Base-by-base conservation (phyloP, 345 rosid species). In the Gossypium raimondii region DNA sequence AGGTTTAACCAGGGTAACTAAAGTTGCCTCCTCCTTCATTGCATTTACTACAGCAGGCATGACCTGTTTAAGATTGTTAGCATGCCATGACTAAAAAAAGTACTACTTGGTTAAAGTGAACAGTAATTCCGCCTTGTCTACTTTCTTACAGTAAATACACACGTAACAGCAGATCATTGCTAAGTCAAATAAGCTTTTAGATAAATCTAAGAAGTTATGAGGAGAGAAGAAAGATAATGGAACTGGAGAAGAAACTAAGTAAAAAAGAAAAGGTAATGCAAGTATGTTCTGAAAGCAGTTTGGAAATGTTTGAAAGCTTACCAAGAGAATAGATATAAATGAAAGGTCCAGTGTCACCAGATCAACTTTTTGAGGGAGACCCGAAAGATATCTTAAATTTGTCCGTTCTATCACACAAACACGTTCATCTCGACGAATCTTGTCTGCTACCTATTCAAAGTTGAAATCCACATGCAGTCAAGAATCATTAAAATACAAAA, bases 321-420 rank as follows among this genome's bases (percentile, higher is more conserved):
- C 98, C 94, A 81, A 66, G 77, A 93, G 93, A 80, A 93, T 88
- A 56, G 98, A 93, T 77, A 95, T 95, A 85, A 95, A 95, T 0
- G 99, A 93, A 72, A 95, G 99, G 79, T 95, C 98, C 56, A 95
- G 81, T 61, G 99, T 95, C 79, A 90, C 99, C 81, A 93, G 78
- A 89, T 93, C 97, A 65, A 95, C 98, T 75, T 83, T 86, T 69
- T 88, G 93, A 20, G 97, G 97, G 2, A 95, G 97, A 61, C 81
- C 88, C 6, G 97, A 67, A 22, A 95, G 97, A 81, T 93, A 90
- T 81, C 98, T 89, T 72, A 95, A 79, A 83, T 95, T 95, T 14
- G 94, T 93, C 65, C 97, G 84, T 75, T 95, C 99, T 34, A 93
- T 82, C 68, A 90, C 87, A 72, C 79, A 82, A 77, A 95, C 98